These are phyloP conservation scores for Microcyclosporella mali DNA, from an alignment of 2,329 filamentous ascomycete genomes.

Conservation along the genomic window DNA sequence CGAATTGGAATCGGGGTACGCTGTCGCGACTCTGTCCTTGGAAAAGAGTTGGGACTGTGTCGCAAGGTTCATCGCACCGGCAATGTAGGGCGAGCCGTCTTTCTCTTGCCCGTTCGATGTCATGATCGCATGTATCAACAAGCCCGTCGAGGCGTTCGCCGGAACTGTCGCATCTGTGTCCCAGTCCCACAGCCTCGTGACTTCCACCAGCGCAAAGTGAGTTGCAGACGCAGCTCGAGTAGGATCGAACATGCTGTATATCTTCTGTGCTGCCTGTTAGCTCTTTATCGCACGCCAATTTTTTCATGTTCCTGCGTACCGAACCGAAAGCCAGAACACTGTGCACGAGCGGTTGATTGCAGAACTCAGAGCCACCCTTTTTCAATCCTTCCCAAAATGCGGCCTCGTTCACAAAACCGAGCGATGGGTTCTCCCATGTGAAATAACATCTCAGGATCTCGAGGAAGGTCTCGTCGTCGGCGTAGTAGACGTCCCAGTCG, in stretches of 20 bases:
- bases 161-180: conserved; percentile 5
- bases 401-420: conserved; percentile 6
- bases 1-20: conserved; percentile 2
- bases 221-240: not conserved
- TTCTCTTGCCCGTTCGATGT: conserved; percentile 8
- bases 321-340: conserved; percentile 7
- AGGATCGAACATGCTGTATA: conserved; percentile 7
- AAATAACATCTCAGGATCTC: conserved; percentile 14
- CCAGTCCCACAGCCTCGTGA: conserved; percentile 7
- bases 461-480: conserved; percentile 6
- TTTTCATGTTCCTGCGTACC: conserved; percentile 1
- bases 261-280: conserved; percentile 4
- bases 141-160: conserved; percentile 9
- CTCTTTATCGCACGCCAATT: not conserved
- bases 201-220: conserved; percentile 4
- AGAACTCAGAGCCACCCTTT: conserved; percentile 8
- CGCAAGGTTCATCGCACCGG: conserved; percentile 6
- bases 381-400: conserved; percentile 10
- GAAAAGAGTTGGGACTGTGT: conserved; percentile 2
- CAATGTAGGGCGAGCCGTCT: conserved; percentile 4
- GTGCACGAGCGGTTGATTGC: conserved; percentile 10
- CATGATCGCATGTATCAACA: conserved; percentile 5
- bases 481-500: conserved; percentile 10
- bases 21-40: not conserved
- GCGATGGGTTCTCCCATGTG: conserved; percentile 8